Conservation (phyloP, 345 rosid genomes). For the Dovyalis caffra region DNA sequence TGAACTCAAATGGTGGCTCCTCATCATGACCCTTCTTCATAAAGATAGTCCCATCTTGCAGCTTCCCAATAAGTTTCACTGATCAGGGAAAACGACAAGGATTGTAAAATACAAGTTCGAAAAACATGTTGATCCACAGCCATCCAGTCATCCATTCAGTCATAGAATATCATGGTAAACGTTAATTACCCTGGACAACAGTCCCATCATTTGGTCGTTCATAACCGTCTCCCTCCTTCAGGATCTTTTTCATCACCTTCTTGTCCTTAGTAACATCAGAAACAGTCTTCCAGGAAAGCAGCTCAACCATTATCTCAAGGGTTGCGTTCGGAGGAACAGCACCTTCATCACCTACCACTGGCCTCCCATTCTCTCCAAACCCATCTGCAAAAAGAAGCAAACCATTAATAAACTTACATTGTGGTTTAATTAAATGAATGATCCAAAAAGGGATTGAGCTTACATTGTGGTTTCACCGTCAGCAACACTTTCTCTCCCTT, state of each 20-base stretch:
- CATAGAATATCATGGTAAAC: neutral
- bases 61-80: slow-evolving; percentile 87
- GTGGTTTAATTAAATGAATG: neutral
- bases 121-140: neutral
- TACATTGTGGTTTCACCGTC: slow-evolving; percentile 80
- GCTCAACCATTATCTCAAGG: slow-evolving; percentile 54
- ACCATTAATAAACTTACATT: neutral
- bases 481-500: slow-evolving; percentile 73
- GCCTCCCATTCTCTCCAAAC: slow-evolving; percentile 85
- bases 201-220: slow-evolving; percentile 86
- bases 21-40: slow-evolving; percentile 68
- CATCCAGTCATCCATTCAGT: too few relatives aligned
- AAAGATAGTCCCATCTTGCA: slow-evolving; percentile 76
- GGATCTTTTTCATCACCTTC: slow-evolving; percentile 74
- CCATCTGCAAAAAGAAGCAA: slow-evolving; percentile 56
- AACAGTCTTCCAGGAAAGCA: slow-evolving; percentile 87
- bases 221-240: slow-evolving; percentile 88
- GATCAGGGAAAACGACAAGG: slow-evolving; percentile 15
- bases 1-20: slow-evolving; percentile 76
- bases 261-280: slow-evolving; percentile 76
- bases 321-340: slow-evolving; percentile 87
- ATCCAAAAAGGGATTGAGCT: neutral
- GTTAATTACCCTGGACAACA: slow-evolving; percentile 53
- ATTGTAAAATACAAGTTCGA: too few relatives aligned
- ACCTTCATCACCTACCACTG: slow-evolving; percentile 46